Conservation (phyloP, 1,284 basidiomycete genomes). For the Xerocomus nothofagi region DNA sequence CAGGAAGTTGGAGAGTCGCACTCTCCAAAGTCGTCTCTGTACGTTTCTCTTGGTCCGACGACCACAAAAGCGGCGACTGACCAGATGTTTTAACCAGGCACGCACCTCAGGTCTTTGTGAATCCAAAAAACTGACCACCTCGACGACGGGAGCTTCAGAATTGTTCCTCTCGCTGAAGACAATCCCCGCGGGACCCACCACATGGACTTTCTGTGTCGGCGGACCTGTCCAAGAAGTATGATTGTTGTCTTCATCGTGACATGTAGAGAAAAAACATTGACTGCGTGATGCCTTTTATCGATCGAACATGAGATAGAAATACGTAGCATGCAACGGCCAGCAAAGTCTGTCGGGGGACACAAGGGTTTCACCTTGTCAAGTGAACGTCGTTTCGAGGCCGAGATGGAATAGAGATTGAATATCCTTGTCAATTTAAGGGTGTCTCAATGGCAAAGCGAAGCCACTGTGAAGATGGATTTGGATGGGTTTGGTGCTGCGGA, state of each 20-base stretch:
- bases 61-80: background rate
- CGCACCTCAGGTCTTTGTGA: background rate
- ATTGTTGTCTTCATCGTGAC: too few species aligned
- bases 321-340: background rate
- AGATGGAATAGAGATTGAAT: too few species aligned
- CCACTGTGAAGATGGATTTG: conserved; percentile 2
- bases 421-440: too few species aligned
- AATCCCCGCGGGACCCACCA: background rate
- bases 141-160: background rate
- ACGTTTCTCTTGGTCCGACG: background rate
- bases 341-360: background rate
- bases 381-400: too few species aligned
- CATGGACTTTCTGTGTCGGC: background rate
- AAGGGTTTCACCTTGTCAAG: conserved; percentile 1
- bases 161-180: background rate
- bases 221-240: background rate
- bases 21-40: background rate
- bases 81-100: background rate
- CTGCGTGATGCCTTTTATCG: background rate
- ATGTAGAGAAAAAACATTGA: background rate
- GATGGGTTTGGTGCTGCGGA: too few species aligned
- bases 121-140: background rate
- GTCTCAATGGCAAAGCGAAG: too few species aligned
- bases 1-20: background rate
- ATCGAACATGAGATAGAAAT: background rate